These are phyloP conservation scores for Lichtheimia ramosa DNA, from an alignment of 371 early-diverging fungal genomes.

Conservation along the genomic window DNA sequence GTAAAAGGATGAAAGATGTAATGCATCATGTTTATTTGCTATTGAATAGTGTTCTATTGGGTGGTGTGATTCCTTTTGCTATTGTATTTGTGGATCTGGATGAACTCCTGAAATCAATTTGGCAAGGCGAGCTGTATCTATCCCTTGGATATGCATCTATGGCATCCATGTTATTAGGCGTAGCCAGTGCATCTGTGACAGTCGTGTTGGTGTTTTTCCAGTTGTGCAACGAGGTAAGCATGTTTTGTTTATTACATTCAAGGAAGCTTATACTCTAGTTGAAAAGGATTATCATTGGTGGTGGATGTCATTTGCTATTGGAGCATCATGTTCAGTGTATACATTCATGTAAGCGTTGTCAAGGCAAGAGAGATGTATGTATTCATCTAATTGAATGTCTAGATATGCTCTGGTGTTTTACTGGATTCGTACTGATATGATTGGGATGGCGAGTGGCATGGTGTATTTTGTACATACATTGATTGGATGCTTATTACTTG, in stretches of 20 bases:
- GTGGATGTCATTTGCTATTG: slow-evolving; percentile 46
- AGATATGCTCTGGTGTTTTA: slow-evolving; percentile 41
- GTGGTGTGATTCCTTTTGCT: slow-evolving; percentile 46
- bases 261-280: background rate
- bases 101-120: slow-evolving; percentile 30
- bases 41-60: slow-evolving; percentile 21
- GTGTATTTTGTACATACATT: slow-evolving; percentile 32
- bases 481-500: slow-evolving; percentile 32
- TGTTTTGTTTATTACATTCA: background rate
- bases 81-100: slow-evolving; percentile 43
- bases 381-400: too few species aligned
- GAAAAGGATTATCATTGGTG: slow-evolving; percentile 52
- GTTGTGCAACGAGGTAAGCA: slow-evolving; percentile 37
- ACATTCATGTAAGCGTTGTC: slow-evolving; percentile 27
- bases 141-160: slow-evolving; percentile 17
- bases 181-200: slow-evolving; percentile 27
- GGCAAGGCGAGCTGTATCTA: slow-evolving; percentile 30
- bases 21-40: background rate
- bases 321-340: slow-evolving; percentile 33
- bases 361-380: background rate
- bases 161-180: slow-evolving; percentile 16
- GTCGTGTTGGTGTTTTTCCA: slow-evolving; percentile 41
- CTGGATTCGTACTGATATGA: slow-evolving; percentile 18
- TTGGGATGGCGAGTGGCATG: slow-evolving; percentile 27
- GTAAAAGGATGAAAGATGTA: background rate